These are phyloP conservation scores for Calonectria pseudoturangicola DNA, from an alignment of 2,329 filamentous ascomycete genomes.

Conservation along the genomic window DNA sequence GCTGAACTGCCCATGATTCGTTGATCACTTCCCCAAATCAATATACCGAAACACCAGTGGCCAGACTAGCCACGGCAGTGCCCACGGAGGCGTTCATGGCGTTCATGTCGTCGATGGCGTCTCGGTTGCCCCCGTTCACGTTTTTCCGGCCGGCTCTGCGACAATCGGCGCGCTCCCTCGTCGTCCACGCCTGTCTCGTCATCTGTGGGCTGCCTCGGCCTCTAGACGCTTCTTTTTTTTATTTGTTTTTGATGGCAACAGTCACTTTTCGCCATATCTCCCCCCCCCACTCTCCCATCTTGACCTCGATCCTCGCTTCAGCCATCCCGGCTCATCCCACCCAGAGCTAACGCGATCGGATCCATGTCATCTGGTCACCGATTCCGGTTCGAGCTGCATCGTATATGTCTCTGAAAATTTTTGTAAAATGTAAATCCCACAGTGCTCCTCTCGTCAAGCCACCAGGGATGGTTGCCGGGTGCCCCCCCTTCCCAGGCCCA, in stretches of 20 bases:
- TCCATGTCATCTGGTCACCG: conserved; percentile 37
- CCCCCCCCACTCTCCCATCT: conserved; percentile 17
- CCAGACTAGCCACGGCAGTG: conserved; percentile 40
- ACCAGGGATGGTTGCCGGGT: conserved; percentile 17
- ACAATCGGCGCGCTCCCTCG: conserved; percentile 3
- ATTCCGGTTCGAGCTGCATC: conserved; percentile 29
- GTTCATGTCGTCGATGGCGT: conserved; percentile 40
- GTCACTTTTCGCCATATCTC: conserved; percentile 5
- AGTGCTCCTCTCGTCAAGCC: conserved; percentile 5
- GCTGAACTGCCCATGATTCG: conserved; percentile 33
- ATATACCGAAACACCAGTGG: conserved; percentile 40
- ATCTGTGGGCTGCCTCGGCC: conserved; percentile 1
- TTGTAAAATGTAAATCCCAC: conserved; percentile 24
- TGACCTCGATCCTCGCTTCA: conserved; percentile 7
- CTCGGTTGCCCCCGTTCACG: conserved; percentile 46
- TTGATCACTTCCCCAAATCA: conserved; percentile 50
- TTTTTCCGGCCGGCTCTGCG: conserved; percentile 39
- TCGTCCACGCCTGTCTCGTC: conserved; percentile 35
- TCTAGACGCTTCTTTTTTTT: conserved; percentile 19
- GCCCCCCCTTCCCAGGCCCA: conserved; percentile 11
- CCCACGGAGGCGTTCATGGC: conserved; percentile 38
- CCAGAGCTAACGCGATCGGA: conserved; percentile 38
- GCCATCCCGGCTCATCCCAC: conserved; percentile 1
- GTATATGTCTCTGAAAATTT: conserved; percentile 41
- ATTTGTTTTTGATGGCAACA: conserved; percentile 21